Conservation (phyloP, 768 basidiomycete species). For the Lentinula detonsa region DNA sequence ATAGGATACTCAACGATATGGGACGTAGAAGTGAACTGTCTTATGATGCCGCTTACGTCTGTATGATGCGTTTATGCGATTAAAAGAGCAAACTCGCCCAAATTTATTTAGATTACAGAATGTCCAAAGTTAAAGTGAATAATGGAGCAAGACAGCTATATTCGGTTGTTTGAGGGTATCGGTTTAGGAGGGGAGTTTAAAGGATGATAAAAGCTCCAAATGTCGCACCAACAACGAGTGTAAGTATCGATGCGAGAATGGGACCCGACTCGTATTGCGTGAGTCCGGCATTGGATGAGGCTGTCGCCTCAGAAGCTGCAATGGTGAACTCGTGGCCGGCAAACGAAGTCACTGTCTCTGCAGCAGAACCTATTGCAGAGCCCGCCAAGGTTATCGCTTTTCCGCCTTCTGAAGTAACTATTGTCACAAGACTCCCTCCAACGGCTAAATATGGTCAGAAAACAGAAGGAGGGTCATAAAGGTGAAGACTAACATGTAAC, state of each 20-base stretch:
- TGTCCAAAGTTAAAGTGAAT: too few relatives aligned
- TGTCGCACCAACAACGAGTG: constrained; percentile 32
- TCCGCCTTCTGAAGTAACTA: constrained; percentile 56
- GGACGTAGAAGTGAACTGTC: too few relatives aligned
- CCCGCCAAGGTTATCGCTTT: constrained; percentile 53
- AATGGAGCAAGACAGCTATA: too few relatives aligned
- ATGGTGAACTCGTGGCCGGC: constrained; percentile 50
- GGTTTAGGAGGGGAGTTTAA: neutral
- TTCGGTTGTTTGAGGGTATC: neutral
- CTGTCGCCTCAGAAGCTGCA: constrained; percentile 28
- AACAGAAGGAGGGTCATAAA: constrained; percentile 4
- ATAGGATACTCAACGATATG: too few relatives aligned
- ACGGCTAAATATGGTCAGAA: constrained; percentile 30
- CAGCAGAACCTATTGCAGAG: constrained; percentile 35
- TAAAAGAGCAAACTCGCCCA: too few relatives aligned
- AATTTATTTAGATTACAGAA: too few relatives aligned
- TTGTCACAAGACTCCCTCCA: constrained; percentile 45
- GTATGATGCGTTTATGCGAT: too few relatives aligned
- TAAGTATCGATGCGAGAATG: constrained; percentile 15
- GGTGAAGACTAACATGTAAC: constrained; percentile 32
- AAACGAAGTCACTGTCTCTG: constrained; percentile 38
- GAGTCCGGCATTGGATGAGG: neutral
- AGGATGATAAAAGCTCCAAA: constrained; percentile 24
- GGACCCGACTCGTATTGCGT: neutral
- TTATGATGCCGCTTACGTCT: too few relatives aligned